These are phyloP conservation scores for Umbelopsis isabellina DNA, from an alignment of 192 early-diverging fungal genomes.

Conservation along the genomic window DNA sequence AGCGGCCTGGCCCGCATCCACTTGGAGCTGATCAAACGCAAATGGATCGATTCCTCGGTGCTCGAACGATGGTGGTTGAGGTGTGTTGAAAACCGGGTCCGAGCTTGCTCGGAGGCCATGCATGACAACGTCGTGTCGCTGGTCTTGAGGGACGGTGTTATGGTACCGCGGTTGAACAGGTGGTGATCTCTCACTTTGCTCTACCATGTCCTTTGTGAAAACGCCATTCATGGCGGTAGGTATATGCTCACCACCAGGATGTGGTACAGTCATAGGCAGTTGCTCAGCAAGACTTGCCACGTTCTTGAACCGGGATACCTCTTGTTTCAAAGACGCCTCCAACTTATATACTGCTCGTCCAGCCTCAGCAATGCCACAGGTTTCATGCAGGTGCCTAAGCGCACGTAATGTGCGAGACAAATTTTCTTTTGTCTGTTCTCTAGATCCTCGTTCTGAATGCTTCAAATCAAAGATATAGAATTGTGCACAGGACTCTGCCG, in stretches of 20 bases:
- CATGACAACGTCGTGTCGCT: background rate
- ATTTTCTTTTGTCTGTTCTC: background rate
- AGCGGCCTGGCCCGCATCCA: background rate
- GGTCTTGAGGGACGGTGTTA: background rate
- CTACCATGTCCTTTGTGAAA: background rate
- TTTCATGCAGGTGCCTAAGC: background rate
- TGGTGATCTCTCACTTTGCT: no score
- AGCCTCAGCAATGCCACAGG: slow-evolving; percentile 1
- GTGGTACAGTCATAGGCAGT: no score
- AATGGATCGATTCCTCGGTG: background rate
- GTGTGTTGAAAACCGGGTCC: background rate
- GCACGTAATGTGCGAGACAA: background rate
- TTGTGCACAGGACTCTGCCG: background rate
- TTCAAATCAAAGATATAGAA: background rate
- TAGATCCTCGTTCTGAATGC: background rate
- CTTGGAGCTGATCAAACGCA: slow-evolving; percentile 5
- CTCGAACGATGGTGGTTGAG: background rate
- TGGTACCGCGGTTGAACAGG: background rate
- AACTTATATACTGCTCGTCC: background rate
- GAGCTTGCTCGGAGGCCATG: background rate
- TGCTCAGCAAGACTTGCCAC: no score
- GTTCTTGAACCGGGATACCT: no score
- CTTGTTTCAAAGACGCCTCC: background rate
- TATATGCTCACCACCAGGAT: no score
- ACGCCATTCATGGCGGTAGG: no score